Base-by-base conservation (phyloP, 1,284 basidiomycete species). In the Stygiomarasmius scandens region DNA sequence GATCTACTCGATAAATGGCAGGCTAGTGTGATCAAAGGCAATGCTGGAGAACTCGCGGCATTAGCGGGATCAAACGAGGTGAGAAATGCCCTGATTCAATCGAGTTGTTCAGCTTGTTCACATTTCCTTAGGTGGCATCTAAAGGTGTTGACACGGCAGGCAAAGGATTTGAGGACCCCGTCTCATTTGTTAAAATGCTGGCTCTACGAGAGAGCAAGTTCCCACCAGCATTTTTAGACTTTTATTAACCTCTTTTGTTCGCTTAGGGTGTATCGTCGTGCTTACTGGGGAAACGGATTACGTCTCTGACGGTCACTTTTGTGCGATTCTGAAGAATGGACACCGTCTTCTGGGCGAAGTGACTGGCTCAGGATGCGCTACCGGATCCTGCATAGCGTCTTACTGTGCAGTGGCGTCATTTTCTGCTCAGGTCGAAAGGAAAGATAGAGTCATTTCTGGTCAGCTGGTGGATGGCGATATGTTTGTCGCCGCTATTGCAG, bases 21-120 rank as follows among this genome's bases (percentile, higher is more conserved):
- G 70, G 86, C 92, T 16, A 90, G 90, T 19, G 89, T 97, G 19
- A 95, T 98, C 75, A 98, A 98, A 73, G 96, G 96, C 4, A 98
- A 98, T 68, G 91, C 94, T 0, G 95, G 86, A 20, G 96, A 98
- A 72, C 87, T 98, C 22, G 93, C 86, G 0, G 80, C 90, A 0
- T 75, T 98, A 12, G 84, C 88, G 1, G 83, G 88, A 16, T 89
- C 88, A 0, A 70, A 71, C n/a, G 94, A 95, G 76, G 92, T 89
- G 48, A 43, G 71, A 58, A 29, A 54, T 16, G 25, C 14, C 20
- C 6, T 52, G 29, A 12, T 50, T n/a, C 25, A 50, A 16, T 19
- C 25, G 59, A n/a, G 55, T 24, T 11, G 29, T 36, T 14, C 45
- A 45, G 27, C 22, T 32, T 49, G n/a, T 44, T 49, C 5, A 32